phyloP scores from a whole-genome alignment of 768 basidiomycete genomes.

The Boletus rubescentipes region DNA sequence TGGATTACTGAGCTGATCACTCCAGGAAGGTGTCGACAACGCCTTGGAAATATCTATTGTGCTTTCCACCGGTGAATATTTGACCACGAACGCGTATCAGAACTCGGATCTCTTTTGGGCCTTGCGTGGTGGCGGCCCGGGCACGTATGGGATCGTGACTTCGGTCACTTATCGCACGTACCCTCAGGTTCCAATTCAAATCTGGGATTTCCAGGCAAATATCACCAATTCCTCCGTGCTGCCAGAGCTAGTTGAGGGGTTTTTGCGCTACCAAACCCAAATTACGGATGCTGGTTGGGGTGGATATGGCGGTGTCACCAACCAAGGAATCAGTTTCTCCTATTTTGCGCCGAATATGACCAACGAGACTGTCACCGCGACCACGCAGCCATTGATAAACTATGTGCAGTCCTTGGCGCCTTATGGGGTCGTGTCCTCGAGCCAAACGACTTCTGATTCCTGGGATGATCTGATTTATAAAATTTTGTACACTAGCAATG shows the following conservation, averaged over 20 bases:
- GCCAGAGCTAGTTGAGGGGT: slow-evolving; percentile 32
- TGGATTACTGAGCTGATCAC: not conserved
- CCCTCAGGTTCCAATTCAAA: slow-evolving; percentile 34
- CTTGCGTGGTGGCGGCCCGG: slow-evolving; percentile 49
- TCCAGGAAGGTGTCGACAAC: slow-evolving; percentile 44
- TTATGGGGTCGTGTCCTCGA: slow-evolving; percentile 22
- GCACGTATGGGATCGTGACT: slow-evolving; percentile 47
- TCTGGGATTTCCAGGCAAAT: slow-evolving; percentile 29
- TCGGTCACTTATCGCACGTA: slow-evolving; percentile 47
- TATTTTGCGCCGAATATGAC: slow-evolving; percentile 24
- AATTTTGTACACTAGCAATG: not conserved
- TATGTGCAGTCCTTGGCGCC: slow-evolving; percentile 12
- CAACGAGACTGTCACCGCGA: slow-evolving; percentile 32
- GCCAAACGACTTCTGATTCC: slow-evolving; percentile 22
- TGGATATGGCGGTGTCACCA: slow-evolving; percentile 30
- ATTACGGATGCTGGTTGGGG: slow-evolving; percentile 46
- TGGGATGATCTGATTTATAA: slow-evolving; percentile 27
- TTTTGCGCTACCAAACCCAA: slow-evolving; percentile 34
- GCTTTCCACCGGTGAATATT: slow-evolving; percentile 39
- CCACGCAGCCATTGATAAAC: slow-evolving; percentile 33
- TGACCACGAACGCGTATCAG: slow-evolving; percentile 40
- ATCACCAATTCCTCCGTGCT: slow-evolving; percentile 30
- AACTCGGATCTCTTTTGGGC: slow-evolving; percentile 54
- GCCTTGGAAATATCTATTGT: slow-evolving; percentile 46
- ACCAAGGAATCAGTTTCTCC: slow-evolving; percentile 4